Evolutionary conservation across 345 rosid genomes (phyloP).

Genomic region (Gossypium mustelinum): DNA sequence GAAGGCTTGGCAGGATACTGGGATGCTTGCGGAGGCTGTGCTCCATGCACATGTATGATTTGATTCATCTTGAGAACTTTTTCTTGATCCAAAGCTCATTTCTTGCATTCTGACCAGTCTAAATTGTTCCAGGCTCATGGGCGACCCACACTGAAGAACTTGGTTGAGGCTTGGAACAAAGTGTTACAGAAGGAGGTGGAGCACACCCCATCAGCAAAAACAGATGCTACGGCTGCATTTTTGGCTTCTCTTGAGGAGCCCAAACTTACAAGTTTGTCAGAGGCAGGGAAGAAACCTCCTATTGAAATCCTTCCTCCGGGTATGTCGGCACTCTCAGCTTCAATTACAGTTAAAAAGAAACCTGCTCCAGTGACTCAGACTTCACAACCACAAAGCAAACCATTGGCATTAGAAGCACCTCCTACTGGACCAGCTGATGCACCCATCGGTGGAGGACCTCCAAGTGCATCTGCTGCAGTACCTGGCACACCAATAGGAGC

Average conservation of each 20-base stretch:
- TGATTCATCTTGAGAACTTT: background rate
- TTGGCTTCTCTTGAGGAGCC: constrained; percentile 92
- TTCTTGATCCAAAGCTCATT: constrained; percentile 7
- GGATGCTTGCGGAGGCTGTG: constrained; percentile 98
- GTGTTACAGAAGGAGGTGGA: constrained; percentile 88
- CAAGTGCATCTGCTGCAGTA: constrained; percentile 25
- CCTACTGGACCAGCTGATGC: constrained; percentile 40
- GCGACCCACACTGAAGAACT: constrained; percentile 78
- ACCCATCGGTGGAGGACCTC: constrained; percentile 24
- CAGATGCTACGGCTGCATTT: constrained; percentile 90
- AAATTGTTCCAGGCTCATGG: constrained; percentile 78
- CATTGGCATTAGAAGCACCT: constrained; percentile 56
- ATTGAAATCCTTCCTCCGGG: constrained; percentile 95
- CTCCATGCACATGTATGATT: constrained; percentile 89
- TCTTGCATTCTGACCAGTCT: constrained; percentile 14
- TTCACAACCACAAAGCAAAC: constrained; percentile 59
- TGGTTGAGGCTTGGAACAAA: constrained; percentile 93
- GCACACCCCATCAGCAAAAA: constrained; percentile 63
- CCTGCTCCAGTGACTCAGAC: constrained; percentile 39
- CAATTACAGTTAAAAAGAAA: constrained; percentile 68
- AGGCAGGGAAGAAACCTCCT: constrained; percentile 78
- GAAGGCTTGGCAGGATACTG: constrained; percentile 97
- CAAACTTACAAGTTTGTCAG: constrained; percentile 84
- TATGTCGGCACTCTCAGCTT: constrained; percentile 80
- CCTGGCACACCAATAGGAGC: constrained; percentile 28